Evolutionary conservation across 805 yeast species (phyloP).

Genomic region (Candida lessepsii): DNA sequence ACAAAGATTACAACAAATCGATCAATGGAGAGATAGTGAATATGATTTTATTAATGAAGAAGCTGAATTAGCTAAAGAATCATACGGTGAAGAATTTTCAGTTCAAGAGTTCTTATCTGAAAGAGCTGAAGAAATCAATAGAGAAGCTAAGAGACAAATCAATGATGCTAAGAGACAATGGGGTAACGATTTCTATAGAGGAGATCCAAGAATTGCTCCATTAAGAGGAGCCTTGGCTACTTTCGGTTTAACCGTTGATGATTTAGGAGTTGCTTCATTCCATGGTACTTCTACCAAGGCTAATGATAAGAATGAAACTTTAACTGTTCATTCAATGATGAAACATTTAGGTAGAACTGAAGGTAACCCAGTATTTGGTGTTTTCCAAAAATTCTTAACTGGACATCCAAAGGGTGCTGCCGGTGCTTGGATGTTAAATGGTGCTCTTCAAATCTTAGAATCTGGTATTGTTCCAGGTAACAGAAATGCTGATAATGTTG

Average conservation of each 20-base stretch:
- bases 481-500: conserved; percentile 97
- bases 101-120: conserved; percentile 61
- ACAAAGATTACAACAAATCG: conserved; percentile 73
- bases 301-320: conserved; percentile 96
- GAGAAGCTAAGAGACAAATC: conserved; percentile 82
- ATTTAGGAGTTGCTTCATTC: conserved; percentile 94
- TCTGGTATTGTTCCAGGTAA: conserved; percentile 97
- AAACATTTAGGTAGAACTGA: conserved; percentile 91
- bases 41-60: conserved; percentile 68
- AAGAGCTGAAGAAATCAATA: conserved; percentile 81
- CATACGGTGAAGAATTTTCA: conserved; percentile 49
- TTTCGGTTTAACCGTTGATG: conserved; percentile 90
- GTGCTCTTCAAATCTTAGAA: conserved; percentile 90
- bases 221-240: conserved; percentile 95
- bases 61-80: conserved; percentile 53
- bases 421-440: conserved; percentile 99
- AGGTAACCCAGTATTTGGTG: conserved; percentile 97
- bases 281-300: conserved; percentile 99
- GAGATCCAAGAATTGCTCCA: conserved; percentile 94
- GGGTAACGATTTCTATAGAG: conserved; percentile 92
- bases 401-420: conserved; percentile 99
- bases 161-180: conserved; percentile 87
- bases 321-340: conserved; percentile 89
- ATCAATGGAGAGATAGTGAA: conserved; percentile 83
- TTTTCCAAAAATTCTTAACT: conserved; percentile 97